These are phyloP conservation scores for Taphrina deformans DNA, from an alignment of 1,139 yeast species.

Conservation along the genomic window DNA sequence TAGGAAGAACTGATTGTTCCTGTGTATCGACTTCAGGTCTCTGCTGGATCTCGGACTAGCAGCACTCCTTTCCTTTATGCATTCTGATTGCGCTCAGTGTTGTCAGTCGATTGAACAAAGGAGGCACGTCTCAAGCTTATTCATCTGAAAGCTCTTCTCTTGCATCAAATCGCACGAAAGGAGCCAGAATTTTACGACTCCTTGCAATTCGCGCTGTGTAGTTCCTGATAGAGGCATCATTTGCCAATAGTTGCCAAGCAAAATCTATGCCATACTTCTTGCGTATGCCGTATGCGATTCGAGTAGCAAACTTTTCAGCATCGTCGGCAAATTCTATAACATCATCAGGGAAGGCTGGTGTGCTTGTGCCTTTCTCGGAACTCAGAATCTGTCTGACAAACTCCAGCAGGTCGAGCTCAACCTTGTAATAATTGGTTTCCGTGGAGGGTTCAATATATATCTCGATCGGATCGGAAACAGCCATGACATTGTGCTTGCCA, in stretches of 20 bases:
- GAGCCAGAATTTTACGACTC: conserved; percentile 14
- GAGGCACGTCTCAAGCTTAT: too few species aligned
- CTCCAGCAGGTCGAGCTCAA: conserved; percentile 9
- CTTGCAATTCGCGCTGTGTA: conserved; percentile 9
- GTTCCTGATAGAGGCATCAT: conserved; percentile 23
- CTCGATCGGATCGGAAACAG: conserved; percentile 71
- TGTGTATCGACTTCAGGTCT: too few species aligned
- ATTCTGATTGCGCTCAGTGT: too few species aligned
- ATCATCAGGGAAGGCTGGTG: conserved; percentile 7
- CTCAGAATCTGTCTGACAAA: conserved; percentile 5
- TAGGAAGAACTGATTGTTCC: background rate
- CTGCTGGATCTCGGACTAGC: too few species aligned
- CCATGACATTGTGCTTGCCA: conserved; percentile 69
- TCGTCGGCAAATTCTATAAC: conserved; percentile 24
- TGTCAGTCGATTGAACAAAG: too few species aligned
- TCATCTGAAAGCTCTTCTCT: background rate
- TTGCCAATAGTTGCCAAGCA: conserved; percentile 25
- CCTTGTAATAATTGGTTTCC: background rate
- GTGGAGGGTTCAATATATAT: conserved; percentile 45
- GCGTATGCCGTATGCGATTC: conserved; percentile 28
- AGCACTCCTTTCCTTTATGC: too few species aligned
- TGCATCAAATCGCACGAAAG: conserved; percentile 15
- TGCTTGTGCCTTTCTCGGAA: background rate
- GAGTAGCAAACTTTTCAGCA: conserved; percentile 17
- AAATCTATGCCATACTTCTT: conserved; percentile 19